These are phyloP conservation scores for Pichia paraexigua DNA, from an alignment of 805 yeast genomes.

Conservation along the genomic window DNA sequence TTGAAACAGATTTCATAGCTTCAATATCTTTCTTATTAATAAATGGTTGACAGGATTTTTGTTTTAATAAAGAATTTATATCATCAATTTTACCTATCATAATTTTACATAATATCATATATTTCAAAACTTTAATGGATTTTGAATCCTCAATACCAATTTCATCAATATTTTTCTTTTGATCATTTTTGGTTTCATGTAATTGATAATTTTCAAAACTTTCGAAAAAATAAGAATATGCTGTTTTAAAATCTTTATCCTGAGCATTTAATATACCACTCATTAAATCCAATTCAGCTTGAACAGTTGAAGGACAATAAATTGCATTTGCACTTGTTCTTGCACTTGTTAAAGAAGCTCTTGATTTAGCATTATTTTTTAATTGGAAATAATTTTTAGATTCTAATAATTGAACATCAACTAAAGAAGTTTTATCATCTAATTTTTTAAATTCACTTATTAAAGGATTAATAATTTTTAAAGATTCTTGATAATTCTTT, in stretches of 20 bases:
- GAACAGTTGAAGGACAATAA: conserved; percentile 87
- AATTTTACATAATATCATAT: conserved; percentile 86
- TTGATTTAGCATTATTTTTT: conserved; percentile 82
- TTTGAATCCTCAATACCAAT: conserved; percentile 29
- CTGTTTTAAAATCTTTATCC: conserved; percentile 93
- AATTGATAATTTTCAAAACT: conserved; percentile 83
- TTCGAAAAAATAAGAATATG: conserved; percentile 91
- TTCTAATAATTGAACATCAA: conserved; percentile 91
- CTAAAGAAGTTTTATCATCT: conserved; percentile 91
- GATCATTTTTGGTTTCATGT: conserved; percentile 21
- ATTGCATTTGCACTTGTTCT: conserved; percentile 96
- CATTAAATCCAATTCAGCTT: conserved; percentile 92
- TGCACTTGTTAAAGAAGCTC: conserved; percentile 89
- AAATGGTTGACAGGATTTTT: conserved; percentile 41
- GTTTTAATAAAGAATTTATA: conserved; percentile 65
- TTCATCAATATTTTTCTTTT: neutral
- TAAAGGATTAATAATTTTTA: conserved; percentile 62
- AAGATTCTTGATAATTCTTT: conserved; percentile 55
- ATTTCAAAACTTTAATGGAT: conserved; percentile 67
- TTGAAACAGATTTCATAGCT: conserved; percentile 90
- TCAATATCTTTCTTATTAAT: conserved; percentile 76
- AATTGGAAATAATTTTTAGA: conserved; percentile 84
- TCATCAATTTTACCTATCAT: conserved; percentile 87
- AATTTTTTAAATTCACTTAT: conserved; percentile 82
- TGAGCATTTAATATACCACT: conserved; percentile 94